Conservation (phyloP, 805 yeast species). For the Pichia occidentalis region DNA sequence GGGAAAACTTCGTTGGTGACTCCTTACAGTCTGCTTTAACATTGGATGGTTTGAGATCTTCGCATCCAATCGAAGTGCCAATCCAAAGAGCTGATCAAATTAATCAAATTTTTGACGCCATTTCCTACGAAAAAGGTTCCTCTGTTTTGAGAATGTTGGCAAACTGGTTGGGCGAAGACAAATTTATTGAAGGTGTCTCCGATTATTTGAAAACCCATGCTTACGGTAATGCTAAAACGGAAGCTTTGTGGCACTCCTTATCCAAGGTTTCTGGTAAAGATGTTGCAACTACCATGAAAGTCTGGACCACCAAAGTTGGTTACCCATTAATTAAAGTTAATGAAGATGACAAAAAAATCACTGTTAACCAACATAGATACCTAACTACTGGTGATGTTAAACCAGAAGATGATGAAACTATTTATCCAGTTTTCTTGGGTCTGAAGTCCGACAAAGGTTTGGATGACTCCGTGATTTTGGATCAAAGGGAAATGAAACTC, state of each 20-base stretch:
- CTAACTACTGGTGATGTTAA: constrained; percentile 59
- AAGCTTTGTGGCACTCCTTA: constrained; percentile 65
- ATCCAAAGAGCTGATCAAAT: constrained; percentile 75
- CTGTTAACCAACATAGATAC: constrained; percentile 53
- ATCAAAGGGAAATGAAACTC: constrained; percentile 20
- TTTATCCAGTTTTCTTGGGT: constrained; percentile 53
- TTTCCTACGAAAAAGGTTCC: constrained; percentile 78
- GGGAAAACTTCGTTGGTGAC: constrained; percentile 52
- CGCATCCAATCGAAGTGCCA: constrained; percentile 85
- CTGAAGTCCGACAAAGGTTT: constrained; percentile 25
- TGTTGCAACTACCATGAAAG: constrained; percentile 53
- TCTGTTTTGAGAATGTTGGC: constrained; percentile 73
- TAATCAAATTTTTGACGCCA: constrained; percentile 76
- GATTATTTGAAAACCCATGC: constrained; percentile 56
- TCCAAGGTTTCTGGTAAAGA: constrained; percentile 61
- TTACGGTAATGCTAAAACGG: constrained; percentile 66
- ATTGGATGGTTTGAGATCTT: constrained; percentile 54
- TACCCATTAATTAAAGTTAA: constrained; percentile 61
- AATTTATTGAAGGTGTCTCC: constrained; percentile 69
- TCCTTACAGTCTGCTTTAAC: constrained; percentile 47
- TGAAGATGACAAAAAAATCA: constrained; percentile 27
- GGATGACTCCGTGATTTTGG: constrained; percentile 26
- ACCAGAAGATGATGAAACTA: constrained; percentile 52
- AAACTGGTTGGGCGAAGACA: constrained; percentile 61
- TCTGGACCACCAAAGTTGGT: constrained; percentile 72